A percentile compares a stretch with the other conserved stretches of the same genome.
These are phyloP conservation scores for Alternaria sp. DNA, from an alignment of 2,329 filamentous ascomycete species.

Conservation along the genomic window DNA sequence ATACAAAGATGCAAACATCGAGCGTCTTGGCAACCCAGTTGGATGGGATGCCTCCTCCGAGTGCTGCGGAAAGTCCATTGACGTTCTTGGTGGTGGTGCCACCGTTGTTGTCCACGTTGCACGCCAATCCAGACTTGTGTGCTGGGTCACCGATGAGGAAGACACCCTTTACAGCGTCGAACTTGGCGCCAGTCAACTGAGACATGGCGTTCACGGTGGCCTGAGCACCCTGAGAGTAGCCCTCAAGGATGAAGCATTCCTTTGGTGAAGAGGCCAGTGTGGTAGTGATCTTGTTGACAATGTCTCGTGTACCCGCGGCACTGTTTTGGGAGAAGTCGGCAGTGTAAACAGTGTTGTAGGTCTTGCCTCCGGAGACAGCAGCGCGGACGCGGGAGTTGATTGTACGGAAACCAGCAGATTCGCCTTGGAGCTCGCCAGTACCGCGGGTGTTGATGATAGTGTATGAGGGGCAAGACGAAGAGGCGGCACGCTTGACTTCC, in stretches of 20 bases:
- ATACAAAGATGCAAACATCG: constrained; percentile 49
- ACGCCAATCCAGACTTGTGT: constrained; percentile 44
- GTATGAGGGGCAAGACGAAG: constrained; percentile 26
- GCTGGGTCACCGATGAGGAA: constrained; percentile 49
- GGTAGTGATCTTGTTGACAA: constrained; percentile 44
- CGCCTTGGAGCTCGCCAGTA: constrained; percentile 29
- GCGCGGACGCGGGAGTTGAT: constrained; percentile 44
- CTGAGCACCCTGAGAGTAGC: constrained; percentile 51
- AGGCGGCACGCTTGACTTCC: constrained; percentile 4
- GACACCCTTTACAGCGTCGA: constrained; percentile 50
- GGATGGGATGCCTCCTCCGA: constrained; percentile 28
- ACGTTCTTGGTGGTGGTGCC: constrained; percentile 41
- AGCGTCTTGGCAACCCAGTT: constrained; percentile 49
- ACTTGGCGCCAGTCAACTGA: constrained; percentile 41
- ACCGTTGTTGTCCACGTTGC: constrained; percentile 43
- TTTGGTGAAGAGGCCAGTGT: constrained; percentile 35
- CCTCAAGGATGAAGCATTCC: constrained; percentile 51
- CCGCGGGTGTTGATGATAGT: constrained; percentile 38
- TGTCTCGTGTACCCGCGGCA: constrained; percentile 13
- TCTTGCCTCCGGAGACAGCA: constrained; percentile 42
- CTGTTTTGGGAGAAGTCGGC: constrained; percentile 41
- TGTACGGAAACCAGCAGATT: constrained; percentile 40
- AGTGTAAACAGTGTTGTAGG: constrained; percentile 49
- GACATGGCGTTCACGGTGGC: constrained; percentile 48
- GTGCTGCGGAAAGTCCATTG: constrained; percentile 29